phyloP scores from a whole-genome alignment of 352 stramenopile species.

The Phytophthora podocarpi region DNA sequence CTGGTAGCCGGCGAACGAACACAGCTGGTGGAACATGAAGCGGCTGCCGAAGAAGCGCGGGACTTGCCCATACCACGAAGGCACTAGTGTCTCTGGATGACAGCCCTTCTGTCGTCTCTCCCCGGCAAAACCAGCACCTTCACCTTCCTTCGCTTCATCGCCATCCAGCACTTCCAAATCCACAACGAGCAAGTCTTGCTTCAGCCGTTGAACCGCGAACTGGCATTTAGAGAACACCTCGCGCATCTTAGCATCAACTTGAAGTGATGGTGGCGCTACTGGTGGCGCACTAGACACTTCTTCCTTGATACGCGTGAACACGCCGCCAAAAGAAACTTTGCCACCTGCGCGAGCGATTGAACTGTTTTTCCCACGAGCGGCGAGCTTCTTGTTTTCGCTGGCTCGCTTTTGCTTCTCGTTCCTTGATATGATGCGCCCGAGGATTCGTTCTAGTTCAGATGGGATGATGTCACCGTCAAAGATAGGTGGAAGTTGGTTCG shows the following conservation, averaged over 20 bases:
- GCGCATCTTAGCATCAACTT: conserved; percentile 66
- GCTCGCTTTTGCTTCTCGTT: conserved; percentile 71
- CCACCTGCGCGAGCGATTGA: conserved; percentile 46
- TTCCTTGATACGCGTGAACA: conserved; percentile 53
- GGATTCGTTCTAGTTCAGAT: conserved; percentile 75
- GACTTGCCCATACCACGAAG: conserved; percentile 59
- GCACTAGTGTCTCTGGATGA: conserved; percentile 45
- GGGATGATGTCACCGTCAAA: conserved; percentile 87
- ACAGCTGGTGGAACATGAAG: conserved; percentile 90
- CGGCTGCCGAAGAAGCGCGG: conserved; percentile 83
- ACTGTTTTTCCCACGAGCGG: conserved; percentile 44
- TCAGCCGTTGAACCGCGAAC: conserved; percentile 66
- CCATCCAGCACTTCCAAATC: conserved; percentile 43
- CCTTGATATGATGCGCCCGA: conserved; percentile 60
- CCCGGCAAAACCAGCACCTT: conserved; percentile 5
- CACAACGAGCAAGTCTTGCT: conserved; percentile 84
- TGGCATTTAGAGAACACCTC: conserved; percentile 74
- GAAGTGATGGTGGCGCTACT: conserved; percentile 5
- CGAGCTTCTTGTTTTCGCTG: conserved; percentile 34
- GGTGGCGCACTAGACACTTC: conserved; percentile 23
- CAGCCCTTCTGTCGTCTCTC: conserved; percentile 25
- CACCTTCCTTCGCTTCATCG: conserved; percentile 7
- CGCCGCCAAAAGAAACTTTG: conserved; percentile 44
- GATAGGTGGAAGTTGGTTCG: conserved; percentile 60
- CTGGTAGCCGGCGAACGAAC: conserved; percentile 76